Base-by-base conservation (phyloP, 2,329 filamentous ascomycete species). In the Botrytis elliptica region DNA sequence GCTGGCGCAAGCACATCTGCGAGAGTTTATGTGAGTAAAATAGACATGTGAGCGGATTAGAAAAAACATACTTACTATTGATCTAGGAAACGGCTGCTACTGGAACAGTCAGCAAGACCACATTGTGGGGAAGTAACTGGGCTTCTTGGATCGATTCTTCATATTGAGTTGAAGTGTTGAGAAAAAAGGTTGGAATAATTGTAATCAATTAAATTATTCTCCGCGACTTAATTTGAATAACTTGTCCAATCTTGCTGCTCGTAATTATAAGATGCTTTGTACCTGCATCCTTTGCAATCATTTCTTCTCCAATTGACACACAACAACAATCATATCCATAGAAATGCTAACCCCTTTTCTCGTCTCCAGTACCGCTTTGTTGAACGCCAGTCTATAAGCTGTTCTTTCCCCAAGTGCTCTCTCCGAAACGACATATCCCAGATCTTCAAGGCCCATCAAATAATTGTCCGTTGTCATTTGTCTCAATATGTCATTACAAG, bases 1-100 rank as follows among this genome's bases (percentile, higher is more conserved):
- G 44, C 22, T 33, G 70, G 70, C 38, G 29, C 70, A 40, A 71
- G 70, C 49, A 71, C 70, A 29, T 71, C 60, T 18, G 70, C 42
- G 10, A 71, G 70, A 2, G 3, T 57, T 38, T 71, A 66, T 42
- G 60, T 71, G 38, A 70, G 49, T 70, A 18, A 12, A 55, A 57
- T 33, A 33, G 25, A 6, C 9, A 29, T 29, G 10, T 25, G 16
- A n/a, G 4, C 29, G 3, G 9, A 3, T 33, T 3, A 16, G 9
- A 2, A 10, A 20, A 20, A 18, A 2, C 2, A 7, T 33, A n/a
- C 59, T 40, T 33, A 52, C 20, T 33, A 44, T 52, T 10, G 12
- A 40, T 52, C 2, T n/a, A 66, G 70, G 60, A 71, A 71, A 66
- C 70, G 38, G n/a, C 20, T 20, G 70, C 60, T 12, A 71, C 60